A percentile compares a stretch with the other conserved stretches of the same genome.
These are phyloP conservation scores for Fusarium compactum DNA, from an alignment of 2,329 filamentous ascomycete species.

Conservation along the genomic window DNA sequence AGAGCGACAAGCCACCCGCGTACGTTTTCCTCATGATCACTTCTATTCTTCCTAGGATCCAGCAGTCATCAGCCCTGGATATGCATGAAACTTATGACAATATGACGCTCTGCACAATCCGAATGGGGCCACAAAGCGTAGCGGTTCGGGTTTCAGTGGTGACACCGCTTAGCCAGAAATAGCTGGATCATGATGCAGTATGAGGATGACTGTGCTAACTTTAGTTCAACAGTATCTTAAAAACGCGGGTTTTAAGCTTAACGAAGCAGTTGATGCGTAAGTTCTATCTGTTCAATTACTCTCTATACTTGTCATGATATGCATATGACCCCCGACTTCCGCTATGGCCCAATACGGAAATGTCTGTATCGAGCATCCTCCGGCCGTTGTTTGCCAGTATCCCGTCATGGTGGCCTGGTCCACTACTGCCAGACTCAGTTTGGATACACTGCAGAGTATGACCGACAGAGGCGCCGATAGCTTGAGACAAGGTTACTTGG, in stretches of 20 bases:
- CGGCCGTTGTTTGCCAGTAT: constrained; percentile 25
- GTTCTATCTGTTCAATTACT: constrained; percentile 50
- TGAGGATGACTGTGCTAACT: constrained; percentile 43
- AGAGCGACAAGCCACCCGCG: constrained; percentile 59
- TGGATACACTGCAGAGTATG: constrained; percentile 52
- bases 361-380: constrained; percentile 23
- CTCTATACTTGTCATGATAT: constrained; percentile 26
- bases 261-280: constrained; percentile 69
- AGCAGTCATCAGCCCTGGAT: constrained; percentile 12
- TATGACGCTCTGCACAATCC: constrained; percentile 23
- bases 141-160: constrained; percentile 36
- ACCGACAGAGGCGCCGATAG: constrained; percentile 54
- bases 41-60: not conserved
- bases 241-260: constrained; percentile 62
- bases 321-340: constrained; percentile 7
- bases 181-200: constrained; percentile 22
- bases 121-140: constrained; percentile 9
- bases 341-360: constrained; percentile 20
- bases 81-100: constrained; percentile 18
- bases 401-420: constrained; percentile 41
- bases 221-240: constrained; percentile 59
- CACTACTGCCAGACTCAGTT: constrained; percentile 49
- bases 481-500: constrained; percentile 48
- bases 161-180: constrained; percentile 33
- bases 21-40: constrained; percentile 50